phyloP scores from a whole-genome alignment of 2,329 filamentous ascomycete species.

The Pseudofabraea citricarpa region DNA sequence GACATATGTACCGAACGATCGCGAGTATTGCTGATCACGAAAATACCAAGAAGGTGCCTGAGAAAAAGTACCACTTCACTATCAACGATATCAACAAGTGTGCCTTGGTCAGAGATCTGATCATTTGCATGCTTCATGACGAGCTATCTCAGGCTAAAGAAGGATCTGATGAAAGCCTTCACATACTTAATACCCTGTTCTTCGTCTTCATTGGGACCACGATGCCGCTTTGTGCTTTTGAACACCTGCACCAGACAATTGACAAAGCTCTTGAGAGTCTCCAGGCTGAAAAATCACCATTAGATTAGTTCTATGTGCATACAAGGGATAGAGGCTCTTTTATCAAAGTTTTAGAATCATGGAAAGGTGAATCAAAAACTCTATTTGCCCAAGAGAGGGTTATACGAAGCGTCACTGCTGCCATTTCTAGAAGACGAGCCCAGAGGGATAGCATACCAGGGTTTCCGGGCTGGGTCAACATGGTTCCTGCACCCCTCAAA shows the following conservation, averaged over 20 bases:
- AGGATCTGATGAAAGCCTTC: constrained; percentile 1
- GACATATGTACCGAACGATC: constrained; percentile 7
- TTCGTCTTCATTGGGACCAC: constrained; percentile 9
- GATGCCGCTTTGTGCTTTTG: constrained; percentile 10
- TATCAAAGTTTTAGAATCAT: constrained; percentile 5
- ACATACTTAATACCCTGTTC: constrained; percentile 8
- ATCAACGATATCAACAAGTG: constrained; percentile 10
- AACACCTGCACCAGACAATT: constrained; percentile 6
- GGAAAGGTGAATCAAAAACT: too few species aligned
- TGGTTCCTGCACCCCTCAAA: not conserved
- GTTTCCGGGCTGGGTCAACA: too few species aligned
- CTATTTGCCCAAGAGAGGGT: too few species aligned
- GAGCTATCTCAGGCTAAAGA: constrained; percentile 3
- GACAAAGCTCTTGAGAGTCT: constrained; percentile 4
- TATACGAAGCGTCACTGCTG: too few species aligned
- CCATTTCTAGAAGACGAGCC: too few species aligned
- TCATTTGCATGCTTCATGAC: constrained; percentile 10
- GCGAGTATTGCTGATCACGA: constrained; percentile 5
- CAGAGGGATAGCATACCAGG: too few species aligned
- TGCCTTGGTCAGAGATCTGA: constrained; percentile 7
- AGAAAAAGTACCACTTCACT: constrained; percentile 10
- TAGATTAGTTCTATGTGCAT: constrained; percentile 8
- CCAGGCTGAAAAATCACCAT: constrained; percentile 1
- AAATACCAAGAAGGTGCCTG: not conserved
- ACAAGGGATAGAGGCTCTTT: constrained; percentile 6